Base-by-base conservation (phyloP, 1,139 yeast genomes). In the Debaryomyces coudertii region DNA sequence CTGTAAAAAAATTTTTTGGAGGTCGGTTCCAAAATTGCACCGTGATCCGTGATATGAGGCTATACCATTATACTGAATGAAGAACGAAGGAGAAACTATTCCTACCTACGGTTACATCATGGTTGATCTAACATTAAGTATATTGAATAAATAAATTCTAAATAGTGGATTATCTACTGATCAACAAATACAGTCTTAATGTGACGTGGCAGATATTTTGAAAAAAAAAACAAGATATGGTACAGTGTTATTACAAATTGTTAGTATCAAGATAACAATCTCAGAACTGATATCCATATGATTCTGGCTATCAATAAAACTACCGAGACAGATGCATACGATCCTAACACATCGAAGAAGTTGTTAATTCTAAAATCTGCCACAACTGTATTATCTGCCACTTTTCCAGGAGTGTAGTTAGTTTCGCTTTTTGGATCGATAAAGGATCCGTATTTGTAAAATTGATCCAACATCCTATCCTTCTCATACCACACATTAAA, bases 401-500 rank as follows among this genome's bases (percentile, higher is more conserved):
- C 48, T 36, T 56, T 52, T 22, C 47, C 50, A 3, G 50, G 33
- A 6, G 50, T 35, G 16, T 40, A 39, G 7, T 43, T 35, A 5
- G 49, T 46, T 9, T 53, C 54, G 27, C 57, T 61, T 2, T 52
- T 49, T 2, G 55, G 55, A 5, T 63, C 63, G 2, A 62, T 66
- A 54, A 88, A 85, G 2, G 69, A 59, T 3, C 96, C 96, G 3
- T 73, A 68, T 25, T 68, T 61, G 57, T 82, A 85, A 58, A 80
- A 88, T 29, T 66, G 61, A 11, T 77, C 82, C 81, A 93, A 72
- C 47, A 85, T 63, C 40, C 64, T 66, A 63, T 93, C 98, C 63
- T 93, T 93, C 52, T 82, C 85, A 37, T 71, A 62, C 98, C 98
- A 93, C n/a, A 81, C 67, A 2, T 76, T 67, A 51, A 74, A 76